Conservation (phyloP, 2,329 filamentous ascomycete species). For the Ampelomyces quisqualis region DNA sequence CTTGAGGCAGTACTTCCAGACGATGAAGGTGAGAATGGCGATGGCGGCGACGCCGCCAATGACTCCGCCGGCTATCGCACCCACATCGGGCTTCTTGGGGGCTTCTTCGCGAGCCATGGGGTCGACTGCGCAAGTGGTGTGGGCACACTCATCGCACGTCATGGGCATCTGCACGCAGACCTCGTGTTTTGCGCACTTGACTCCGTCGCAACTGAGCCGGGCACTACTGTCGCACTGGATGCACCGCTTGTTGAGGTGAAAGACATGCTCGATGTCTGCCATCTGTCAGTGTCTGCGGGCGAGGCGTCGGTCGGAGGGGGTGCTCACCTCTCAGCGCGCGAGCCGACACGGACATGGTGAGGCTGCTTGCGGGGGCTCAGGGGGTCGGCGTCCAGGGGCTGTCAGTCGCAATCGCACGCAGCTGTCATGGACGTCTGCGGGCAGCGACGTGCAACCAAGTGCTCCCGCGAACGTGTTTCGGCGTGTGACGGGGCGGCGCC, state of each 20-base stretch:
- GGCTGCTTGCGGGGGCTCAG: constrained; percentile 10
- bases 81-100: constrained; percentile 61
- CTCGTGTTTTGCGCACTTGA: constrained; percentile 54
- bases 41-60: constrained; percentile 79
- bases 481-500: constrained; percentile 8
- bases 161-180: constrained; percentile 61
- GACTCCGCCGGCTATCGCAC: constrained; percentile 89
- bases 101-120: constrained; percentile 32
- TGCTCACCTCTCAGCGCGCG: constrained; percentile 18
- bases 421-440: constrained; percentile 11
- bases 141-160: constrained; percentile 62
- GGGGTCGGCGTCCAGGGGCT: constrained; percentile 14
- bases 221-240: constrained; percentile 53
- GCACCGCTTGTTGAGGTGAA: constrained; percentile 60
- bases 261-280: constrained; percentile 40
- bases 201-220: constrained; percentile 57
- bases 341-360: constrained; percentile 22
- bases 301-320: background rate
- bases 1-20: constrained; percentile 88
- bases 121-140: constrained; percentile 54
- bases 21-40: constrained; percentile 71
- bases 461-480: constrained; percentile 1
- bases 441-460: constrained; percentile 7
- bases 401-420: constrained; percentile 10
- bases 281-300: constrained; percentile 13